phyloP scores from a whole-genome alignment of 192 early-diverging fungal species.

The Bifiguratus adelaidae region DNA sequence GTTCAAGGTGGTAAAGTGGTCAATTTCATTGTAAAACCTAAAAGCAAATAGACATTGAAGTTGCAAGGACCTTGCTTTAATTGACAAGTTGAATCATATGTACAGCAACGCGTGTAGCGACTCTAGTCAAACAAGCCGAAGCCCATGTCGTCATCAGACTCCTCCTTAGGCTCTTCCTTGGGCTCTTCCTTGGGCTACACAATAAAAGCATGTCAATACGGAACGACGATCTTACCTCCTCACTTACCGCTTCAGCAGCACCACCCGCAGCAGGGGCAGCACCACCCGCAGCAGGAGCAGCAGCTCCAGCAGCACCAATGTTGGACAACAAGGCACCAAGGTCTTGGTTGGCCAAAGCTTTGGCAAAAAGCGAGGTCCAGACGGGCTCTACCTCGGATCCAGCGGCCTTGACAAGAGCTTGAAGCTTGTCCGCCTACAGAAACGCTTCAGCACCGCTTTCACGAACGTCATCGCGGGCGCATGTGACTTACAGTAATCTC shows the following conservation, averaged over 20 bases:
- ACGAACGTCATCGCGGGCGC: background rate
- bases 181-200: slow-evolving; percentile 25
- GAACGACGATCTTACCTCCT: too few species aligned
- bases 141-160: slow-evolving; percentile 75
- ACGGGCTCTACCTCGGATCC: slow-evolving; percentile 86
- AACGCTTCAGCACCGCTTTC: background rate
- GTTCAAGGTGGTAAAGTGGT: slow-evolving; percentile 62
- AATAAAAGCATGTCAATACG: too few species aligned
- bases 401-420: slow-evolving; percentile 83
- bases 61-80: too few species aligned
- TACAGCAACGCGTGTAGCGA: too few species aligned
- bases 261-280: slow-evolving; percentile 25
- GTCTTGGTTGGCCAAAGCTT: slow-evolving; percentile 94
- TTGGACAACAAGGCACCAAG: slow-evolving; percentile 81
- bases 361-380: slow-evolving; percentile 95
- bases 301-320: slow-evolving; percentile 64
- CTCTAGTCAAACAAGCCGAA: slow-evolving; percentile 43
- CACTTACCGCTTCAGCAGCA: slow-evolving; percentile 27
- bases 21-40: slow-evolving; percentile 64
- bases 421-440: slow-evolving; percentile 82
- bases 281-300: slow-evolving; percentile 22
- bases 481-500: slow-evolving; percentile 88
- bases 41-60: too few species aligned
- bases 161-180: slow-evolving; percentile 52
- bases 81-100: too few species aligned